Base-by-base conservation (phyloP, 495 filamentous ascomycete species). In the Lasiosphaeriaceae sp. region DNA sequence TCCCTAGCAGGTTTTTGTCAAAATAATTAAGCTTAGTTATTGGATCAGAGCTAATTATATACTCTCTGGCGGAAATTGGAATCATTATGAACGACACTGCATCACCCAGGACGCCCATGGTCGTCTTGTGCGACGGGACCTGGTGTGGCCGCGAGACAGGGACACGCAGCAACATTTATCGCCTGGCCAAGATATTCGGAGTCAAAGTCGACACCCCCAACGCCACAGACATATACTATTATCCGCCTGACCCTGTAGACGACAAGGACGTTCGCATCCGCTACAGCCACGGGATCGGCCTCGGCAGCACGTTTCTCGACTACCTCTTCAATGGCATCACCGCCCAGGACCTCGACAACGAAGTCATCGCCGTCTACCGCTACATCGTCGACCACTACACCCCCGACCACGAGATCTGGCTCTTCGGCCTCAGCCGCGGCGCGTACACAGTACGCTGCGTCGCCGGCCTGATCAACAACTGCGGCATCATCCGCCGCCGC, bases 311-410 rank as follows among this genome's bases (percentile, higher is more conserved):
- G 12, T 51, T 51, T 16, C 49, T 14, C 1, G 49, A 51, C 23
- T 51, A 51, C 16, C 12, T 35, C 16, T 51, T 51, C 23, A 35
- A 51, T n/a, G 49, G 49, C 1, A 14, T 51, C 49, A 51, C 49
- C 34, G 49, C 20, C 1, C 26, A 51, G 19, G 49, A 51, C 19
- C 49, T 51, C 24, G 49, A 23, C 2, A 26, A 22, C 16, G 49
- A 31, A 37, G 24, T 34, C 16, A 51, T 34, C 23, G 16, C 5
- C 23, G 49, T 20, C 11, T 31, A 35, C 49, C 20, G 24, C 2
- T 51, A 1, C 47, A 49, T 49, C 16, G 47, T 49, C 2, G 24
- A 49, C 2, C 6, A 24, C 21, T 49, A 51, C 26, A 19, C 24
- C 26, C 7, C 24, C 9, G 26, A 11, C 23, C 29, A 34, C 31